These are phyloP conservation scores for Toxoplasma gondii DNA, from an alignment of 169 alveolate species.

Conservation along the genomic window DNA sequence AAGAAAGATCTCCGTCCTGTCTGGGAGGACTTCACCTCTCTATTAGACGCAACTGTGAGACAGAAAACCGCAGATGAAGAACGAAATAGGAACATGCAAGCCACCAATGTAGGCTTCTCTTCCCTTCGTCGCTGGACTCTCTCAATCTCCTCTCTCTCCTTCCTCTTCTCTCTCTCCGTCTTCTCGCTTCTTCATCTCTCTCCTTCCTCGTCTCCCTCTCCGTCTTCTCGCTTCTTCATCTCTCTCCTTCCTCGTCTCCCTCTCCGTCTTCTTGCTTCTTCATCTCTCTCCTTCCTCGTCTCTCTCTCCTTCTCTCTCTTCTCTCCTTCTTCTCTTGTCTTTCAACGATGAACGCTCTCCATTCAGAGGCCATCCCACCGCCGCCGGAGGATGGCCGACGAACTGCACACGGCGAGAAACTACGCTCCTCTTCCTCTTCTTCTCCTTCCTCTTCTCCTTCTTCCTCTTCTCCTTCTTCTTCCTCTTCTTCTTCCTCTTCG, in stretches of 20 bases:
- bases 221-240: background rate
- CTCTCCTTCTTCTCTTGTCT: background rate
- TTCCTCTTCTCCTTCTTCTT: background rate
- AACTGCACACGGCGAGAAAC: background rate
- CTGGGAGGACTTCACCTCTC: too few species aligned
- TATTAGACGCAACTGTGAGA: too few species aligned
- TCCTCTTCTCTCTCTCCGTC: background rate
- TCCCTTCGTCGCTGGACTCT: background rate
- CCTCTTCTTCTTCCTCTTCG: background rate
- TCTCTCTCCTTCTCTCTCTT: background rate
- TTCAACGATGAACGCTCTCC: background rate
- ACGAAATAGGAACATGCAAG: background rate
- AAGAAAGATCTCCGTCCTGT: too few species aligned
- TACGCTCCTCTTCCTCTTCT: background rate
- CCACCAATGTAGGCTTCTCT: background rate
- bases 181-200: background rate
- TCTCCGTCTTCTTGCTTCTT: background rate
- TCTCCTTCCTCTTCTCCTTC: background rate
- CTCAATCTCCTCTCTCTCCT: background rate
- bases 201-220: background rate
- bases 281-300: background rate
- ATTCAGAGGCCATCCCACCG: background rate
- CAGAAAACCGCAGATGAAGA: too few species aligned
- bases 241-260: background rate
- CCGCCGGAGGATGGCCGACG: background rate